These are phyloP conservation scores for Cyclotella atomus DNA, from an alignment of 108 stramenopile species.

Conservation along the genomic window DNA sequence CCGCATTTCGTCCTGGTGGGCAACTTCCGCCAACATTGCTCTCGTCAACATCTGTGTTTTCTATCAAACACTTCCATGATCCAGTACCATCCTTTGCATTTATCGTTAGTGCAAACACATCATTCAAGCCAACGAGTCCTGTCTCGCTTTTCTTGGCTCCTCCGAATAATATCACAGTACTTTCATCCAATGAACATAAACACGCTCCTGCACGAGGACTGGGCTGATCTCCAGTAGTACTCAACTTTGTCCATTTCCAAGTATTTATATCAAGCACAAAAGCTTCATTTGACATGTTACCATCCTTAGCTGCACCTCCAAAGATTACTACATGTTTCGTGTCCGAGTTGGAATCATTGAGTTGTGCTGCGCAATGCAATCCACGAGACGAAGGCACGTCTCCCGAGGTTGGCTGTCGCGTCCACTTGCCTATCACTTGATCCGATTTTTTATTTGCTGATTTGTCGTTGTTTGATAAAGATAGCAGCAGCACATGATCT, in stretches of 20 bases:
- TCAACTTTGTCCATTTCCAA: constrained; percentile 65
- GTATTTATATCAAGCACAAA: constrained; percentile 61
- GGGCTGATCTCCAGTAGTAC: constrained; percentile 14
- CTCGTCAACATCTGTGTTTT: constrained; percentile 9
- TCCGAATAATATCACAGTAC: constrained; percentile 60
- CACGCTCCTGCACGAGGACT: constrained; percentile 71
- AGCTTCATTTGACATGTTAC: constrained; percentile 73
- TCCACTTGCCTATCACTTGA: constrained; percentile 14
- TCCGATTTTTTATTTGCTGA: no score
- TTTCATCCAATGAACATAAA: constrained; percentile 47
- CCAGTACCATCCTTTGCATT: constrained; percentile 28
- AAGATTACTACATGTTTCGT: constrained; percentile 47
- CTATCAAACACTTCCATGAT: constrained; percentile 39
- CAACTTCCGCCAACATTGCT: background rate
- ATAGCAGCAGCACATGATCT: constrained; percentile 62
- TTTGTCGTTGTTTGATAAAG: constrained; percentile 8
- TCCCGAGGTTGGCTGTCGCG: constrained; percentile 53
- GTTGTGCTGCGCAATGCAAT: constrained; percentile 57
- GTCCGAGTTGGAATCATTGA: constrained; percentile 10
- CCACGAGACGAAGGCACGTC: constrained; percentile 61
- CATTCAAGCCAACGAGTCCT: constrained; percentile 57
- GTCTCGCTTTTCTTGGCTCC: constrained; percentile 45
- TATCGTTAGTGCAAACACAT: constrained; percentile 61
- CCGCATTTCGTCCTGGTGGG: constrained; percentile 80
- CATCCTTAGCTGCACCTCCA: constrained; percentile 74